Evolutionary conservation across 345 rosid genomes (phyloP), one percentile per base, ranked within the genome.

Genomic region (Hevea brasiliensis): DNA sequence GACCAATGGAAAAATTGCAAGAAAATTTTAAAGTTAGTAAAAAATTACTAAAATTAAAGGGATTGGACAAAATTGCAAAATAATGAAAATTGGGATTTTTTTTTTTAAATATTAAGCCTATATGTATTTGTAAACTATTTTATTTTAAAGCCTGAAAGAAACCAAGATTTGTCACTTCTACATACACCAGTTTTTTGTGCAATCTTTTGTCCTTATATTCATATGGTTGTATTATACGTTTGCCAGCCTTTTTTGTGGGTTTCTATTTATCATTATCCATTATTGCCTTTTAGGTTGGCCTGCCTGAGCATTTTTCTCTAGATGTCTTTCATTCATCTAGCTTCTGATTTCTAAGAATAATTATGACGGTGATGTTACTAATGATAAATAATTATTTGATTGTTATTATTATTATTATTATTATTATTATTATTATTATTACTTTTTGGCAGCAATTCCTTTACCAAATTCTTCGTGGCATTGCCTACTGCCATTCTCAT

Each of bases 401-500:
- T 70, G 41, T 70, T 21, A n/a, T n/a, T n/a, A n/a, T n/a, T n/a
- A n/a, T n/a, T n/a, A n/a, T 73, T 37, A 66, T 67, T 4, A 32
- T 1, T 32, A 1, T 73, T 37, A 66, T 67, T 4, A 32, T 1
- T 32, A 1, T 73, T 37, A 66, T 67, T 4, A 32, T 1, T 32
- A 1, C 4, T 62, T 53, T 40, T 64, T 68, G 85, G 85, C 94
- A 95, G 99, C 81, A 84, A 18, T 92, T 91, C 82, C 96, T 95
- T 55, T 84, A 87, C 79, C 99, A 95, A 84, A 92, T 95, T 81
- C 90, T 95, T 54, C 96, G 97, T 37, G 99, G 99, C 74, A 92
- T 95, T 58, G 93, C 99, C 15, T 92, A 92, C 73, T 95, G 99
- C 71, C 99, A 95, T 87, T 95, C 99, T 78, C 99, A 92, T 83